phyloP scores from a whole-genome alignment of 2,329 filamentous ascomycete species.

The Penicillium sp. region DNA sequence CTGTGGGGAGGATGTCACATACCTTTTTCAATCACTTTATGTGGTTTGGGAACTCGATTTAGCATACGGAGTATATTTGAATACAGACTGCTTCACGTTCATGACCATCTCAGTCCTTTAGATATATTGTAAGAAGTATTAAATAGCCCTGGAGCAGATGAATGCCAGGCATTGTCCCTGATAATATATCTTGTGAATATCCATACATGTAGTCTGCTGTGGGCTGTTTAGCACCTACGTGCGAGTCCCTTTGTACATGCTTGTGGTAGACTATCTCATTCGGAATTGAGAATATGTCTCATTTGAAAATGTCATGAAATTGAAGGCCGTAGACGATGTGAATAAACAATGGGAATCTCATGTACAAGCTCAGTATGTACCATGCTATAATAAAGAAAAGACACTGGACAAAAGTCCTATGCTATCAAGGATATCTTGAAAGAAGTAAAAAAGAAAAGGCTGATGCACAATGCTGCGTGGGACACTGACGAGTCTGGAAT shows the following conservation, averaged over 20 bases:
- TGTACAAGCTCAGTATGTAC: conserved; percentile 5
- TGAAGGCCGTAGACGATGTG: neutral
- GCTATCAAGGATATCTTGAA: conserved; percentile 1
- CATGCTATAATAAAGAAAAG: neutral
- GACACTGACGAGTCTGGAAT: neutral
- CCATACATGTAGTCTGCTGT: neutral
- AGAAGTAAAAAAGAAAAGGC: conserved; percentile 4
- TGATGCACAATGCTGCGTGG: conserved; percentile 6
- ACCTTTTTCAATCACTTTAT: neutral
- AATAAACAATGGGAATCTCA: neutral
- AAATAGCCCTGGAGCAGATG: neutral
- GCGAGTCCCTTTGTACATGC: neutral
- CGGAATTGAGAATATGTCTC: neutral
- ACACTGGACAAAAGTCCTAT: neutral
- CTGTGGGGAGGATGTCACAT: conserved; percentile 8
- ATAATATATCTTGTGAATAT: neutral
- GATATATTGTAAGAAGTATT: too few species aligned
- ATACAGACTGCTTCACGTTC: neutral
- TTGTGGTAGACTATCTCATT: neutral
- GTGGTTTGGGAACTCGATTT: neutral
- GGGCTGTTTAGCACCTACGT: too few species aligned
- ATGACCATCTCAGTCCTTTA: neutral
- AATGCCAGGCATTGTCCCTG: too few species aligned
- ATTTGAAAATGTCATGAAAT: neutral
- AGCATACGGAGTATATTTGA: neutral